These are phyloP conservation scores for Lablab purpureus DNA, from an alignment of 306 rosid genomes.

Conservation along the genomic window DNA sequence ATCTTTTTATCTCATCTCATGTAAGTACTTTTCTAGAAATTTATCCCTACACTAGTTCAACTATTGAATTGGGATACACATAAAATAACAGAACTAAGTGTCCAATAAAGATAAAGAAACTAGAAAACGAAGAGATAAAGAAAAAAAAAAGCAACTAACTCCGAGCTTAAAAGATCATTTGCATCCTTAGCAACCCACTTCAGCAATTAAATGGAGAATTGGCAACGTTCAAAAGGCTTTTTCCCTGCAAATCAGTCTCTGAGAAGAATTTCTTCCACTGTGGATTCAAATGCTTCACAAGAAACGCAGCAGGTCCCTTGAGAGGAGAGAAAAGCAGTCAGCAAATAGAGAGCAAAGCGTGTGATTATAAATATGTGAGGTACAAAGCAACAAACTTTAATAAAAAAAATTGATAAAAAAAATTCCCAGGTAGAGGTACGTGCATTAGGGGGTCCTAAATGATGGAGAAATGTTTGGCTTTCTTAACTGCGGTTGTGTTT, in stretches of 20 bases:
- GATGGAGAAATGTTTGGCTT: constrained; percentile 52
- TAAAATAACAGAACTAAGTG: not conserved
- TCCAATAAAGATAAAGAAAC: not conserved
- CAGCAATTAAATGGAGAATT: not conserved
- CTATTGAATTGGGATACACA: not conserved
- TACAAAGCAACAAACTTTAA: constrained; percentile 48
- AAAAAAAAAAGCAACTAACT: not conserved
- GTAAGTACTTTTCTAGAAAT: too few relatives aligned
- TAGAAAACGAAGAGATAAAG: not conserved
- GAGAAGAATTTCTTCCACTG: constrained; percentile 54
- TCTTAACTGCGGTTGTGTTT: constrained; percentile 17
- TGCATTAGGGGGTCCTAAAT: constrained; percentile 70
- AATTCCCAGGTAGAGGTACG: constrained; percentile 65
- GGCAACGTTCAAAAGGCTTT: constrained; percentile 32
- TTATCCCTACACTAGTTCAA: too few relatives aligned
- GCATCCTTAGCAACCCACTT: not conserved
- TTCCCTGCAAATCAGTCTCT: constrained; percentile 54
- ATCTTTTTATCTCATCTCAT: too few relatives aligned
- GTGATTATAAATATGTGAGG: constrained; percentile 48
- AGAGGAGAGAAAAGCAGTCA: constrained; percentile 48
- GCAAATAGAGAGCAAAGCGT: constrained; percentile 45
- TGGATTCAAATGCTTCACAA: constrained; percentile 59
- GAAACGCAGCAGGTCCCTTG: constrained; percentile 35
- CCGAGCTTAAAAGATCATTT: not conserved
- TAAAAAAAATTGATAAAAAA: constrained; percentile 42